Percentiles rank a stretch among this genome's conserved stretches.
These are phyloP conservation scores for Xylariaceae sp. DNA, from an alignment of 2,329 filamentous ascomycete species.

Conservation along the genomic window DNA sequence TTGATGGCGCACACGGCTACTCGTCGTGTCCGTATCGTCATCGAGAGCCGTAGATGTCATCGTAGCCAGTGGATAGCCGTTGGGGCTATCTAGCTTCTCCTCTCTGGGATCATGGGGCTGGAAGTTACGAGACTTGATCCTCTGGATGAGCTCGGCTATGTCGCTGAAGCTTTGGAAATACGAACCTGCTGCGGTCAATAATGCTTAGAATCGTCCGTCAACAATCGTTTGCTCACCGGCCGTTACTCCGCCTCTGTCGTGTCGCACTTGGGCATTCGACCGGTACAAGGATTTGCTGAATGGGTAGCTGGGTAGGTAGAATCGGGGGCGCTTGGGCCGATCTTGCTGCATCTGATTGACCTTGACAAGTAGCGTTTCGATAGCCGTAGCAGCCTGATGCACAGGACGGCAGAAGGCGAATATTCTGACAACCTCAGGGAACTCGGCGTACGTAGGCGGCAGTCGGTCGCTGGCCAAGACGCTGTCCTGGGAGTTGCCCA, in stretches of 20 bases:
- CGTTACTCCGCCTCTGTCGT: conserved; percentile 51
- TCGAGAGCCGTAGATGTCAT: conserved; percentile 32
- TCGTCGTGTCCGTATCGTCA: conserved; percentile 25
- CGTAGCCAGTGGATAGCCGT: conserved; percentile 18
- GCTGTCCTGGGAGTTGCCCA: conserved; percentile 38
- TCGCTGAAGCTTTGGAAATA: conserved; percentile 39
- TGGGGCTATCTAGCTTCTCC: conserved; percentile 24
- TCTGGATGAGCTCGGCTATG: conserved; percentile 35
- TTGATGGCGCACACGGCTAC: conserved; percentile 34
- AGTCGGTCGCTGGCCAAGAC: conserved; percentile 38
- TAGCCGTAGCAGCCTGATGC: conserved; percentile 41
- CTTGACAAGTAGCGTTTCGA: conserved; percentile 39
- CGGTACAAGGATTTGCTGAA: conserved; percentile 45
- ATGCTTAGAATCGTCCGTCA: not conserved
- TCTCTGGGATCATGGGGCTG: conserved; percentile 21
- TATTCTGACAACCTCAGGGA: conserved; percentile 42
- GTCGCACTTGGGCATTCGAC: conserved; percentile 48
- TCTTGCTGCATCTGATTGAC: conserved; percentile 39
- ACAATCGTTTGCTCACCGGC: conserved; percentile 32
- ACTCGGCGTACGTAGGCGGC: conserved; percentile 36
- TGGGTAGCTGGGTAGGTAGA: conserved; percentile 47
- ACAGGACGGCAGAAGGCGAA: conserved; percentile 49
- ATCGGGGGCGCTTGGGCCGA: conserved; percentile 28
- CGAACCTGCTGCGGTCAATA: conserved; percentile 17
- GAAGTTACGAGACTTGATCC: conserved; percentile 32